Percentiles rank a stretch among this genome's conserved stretches.
phyloP scores from a whole-genome alignment of 169 alveolate genomes.

The Plasmodium vinckei region DNA sequence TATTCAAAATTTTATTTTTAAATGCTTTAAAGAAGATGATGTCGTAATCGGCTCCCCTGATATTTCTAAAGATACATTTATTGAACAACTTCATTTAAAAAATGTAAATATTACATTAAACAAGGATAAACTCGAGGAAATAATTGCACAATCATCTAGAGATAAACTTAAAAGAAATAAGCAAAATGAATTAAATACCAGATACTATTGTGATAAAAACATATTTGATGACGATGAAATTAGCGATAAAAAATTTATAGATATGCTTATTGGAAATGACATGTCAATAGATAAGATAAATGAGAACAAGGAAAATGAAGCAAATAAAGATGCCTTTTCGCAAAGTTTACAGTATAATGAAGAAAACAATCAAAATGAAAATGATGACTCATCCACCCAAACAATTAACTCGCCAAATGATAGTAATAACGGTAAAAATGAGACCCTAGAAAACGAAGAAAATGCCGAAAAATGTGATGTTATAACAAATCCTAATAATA shows the following conservation, averaged over 20 bases:
- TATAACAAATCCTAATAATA: neutral
- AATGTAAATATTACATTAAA: conserved; percentile 26
- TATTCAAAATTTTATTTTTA: conserved; percentile 35
- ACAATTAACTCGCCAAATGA: neutral
- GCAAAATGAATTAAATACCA: conserved; percentile 23
- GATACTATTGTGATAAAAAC: conserved; percentile 42
- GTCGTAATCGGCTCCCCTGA: conserved; percentile 12
- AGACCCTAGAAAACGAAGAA: neutral
- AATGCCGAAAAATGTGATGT: neutral
- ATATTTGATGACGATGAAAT: conserved; percentile 1
- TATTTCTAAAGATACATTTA: conserved; percentile 2
- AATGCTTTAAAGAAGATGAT: conserved; percentile 45
- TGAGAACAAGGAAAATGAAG: neutral
- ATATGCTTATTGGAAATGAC: conserved; percentile 17
- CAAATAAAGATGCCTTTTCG: neutral
- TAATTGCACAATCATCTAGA: conserved; percentile 25
- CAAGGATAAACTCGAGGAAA: conserved; percentile 36
- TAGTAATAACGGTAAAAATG: neutral
- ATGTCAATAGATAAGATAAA: neutral
- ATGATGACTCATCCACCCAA: neutral
- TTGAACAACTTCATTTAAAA: conserved; percentile 8
- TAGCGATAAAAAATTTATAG: conserved; percentile 7
- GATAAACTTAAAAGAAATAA: conserved; percentile 29
- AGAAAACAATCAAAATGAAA: neutral
- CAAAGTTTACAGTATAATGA: neutral